Conservation (phyloP, 75 land plant species). For the Cunninghamia lanceolata region DNA sequence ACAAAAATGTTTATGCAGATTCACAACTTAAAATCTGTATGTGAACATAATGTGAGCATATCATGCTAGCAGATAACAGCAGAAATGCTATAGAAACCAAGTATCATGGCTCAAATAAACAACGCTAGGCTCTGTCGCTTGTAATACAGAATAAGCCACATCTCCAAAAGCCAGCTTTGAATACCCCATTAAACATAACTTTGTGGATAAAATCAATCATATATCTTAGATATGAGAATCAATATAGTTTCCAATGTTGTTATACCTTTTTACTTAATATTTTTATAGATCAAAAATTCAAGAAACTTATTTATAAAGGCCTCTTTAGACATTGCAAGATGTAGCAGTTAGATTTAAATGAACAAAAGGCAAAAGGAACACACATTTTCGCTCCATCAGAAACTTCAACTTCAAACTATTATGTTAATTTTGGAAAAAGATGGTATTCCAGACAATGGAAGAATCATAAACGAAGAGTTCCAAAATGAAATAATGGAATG, state of each 20-base stretch:
- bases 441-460: neutral
- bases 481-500: neutral
- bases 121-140: neutral
- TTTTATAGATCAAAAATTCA: neutral
- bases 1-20: neutral
- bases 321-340: neutral
- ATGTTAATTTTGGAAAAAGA: neutral
- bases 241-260: no score
- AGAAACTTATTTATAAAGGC: neutral
- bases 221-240: no score
- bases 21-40: no score
- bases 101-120: no score
- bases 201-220: no score
- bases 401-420: neutral
- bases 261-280: neutral
- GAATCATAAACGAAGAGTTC: neutral
- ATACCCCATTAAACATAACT: no score
- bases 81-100: neutral
- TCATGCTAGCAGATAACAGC: neutral
- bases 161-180: no score
- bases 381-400: neutral
- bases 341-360: neutral
- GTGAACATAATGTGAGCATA: no score
- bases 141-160: no score
- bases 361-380: neutral